Evolutionary conservation across 1,139 yeast genomes (phyloP).

Genomic region (Debaryomyces singareniensis): DNA sequence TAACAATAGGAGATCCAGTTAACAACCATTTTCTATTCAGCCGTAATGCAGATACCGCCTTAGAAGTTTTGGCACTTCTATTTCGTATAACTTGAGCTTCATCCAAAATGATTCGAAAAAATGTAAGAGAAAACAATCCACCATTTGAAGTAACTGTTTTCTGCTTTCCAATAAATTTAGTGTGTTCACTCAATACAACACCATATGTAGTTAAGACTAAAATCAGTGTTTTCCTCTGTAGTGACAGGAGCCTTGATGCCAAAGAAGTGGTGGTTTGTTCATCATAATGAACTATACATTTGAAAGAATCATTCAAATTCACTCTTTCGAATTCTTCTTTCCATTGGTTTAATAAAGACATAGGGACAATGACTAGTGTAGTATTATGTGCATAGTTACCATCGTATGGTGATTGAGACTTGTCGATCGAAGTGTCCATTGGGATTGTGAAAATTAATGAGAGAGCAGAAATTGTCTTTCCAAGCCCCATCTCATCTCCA

Average conservation of each 20-base stretch:
- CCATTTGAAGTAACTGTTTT: constrained; percentile 21
- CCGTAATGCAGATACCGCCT: constrained; percentile 61
- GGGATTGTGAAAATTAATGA: constrained; percentile 67
- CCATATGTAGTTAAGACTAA: constrained; percentile 86
- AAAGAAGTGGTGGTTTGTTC: constrained; percentile 48
- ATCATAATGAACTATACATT: constrained; percentile 69
- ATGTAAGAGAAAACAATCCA: constrained; percentile 70
- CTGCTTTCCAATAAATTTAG: constrained; percentile 24
- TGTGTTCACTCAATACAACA: constrained; percentile 71
- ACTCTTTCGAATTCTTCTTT: constrained; percentile 67
- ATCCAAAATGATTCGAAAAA: constrained; percentile 76
- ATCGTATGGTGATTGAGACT: constrained; percentile 6
- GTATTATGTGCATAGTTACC: constrained; percentile 56
- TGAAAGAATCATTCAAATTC: constrained; percentile 38
- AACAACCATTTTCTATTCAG: constrained; percentile 76
- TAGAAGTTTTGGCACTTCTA: constrained; percentile 72
- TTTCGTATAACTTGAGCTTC: constrained; percentile 92
- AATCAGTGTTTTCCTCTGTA: constrained; percentile 47
- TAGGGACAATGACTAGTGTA: constrained; percentile 81
- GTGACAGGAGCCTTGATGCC: constrained; percentile 32
- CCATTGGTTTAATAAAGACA: constrained; percentile 91
- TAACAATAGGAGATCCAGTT: constrained; percentile 93
- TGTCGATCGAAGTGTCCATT: constrained; percentile 23
- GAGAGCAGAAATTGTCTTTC: constrained; percentile 82
- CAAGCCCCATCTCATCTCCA: constrained; percentile 98